Evolutionary conservation across 139 green algal genomes (phyloP), one percentile per base, ranked within the genome.

Genomic region (Mychonastes homosphaera): DNA sequence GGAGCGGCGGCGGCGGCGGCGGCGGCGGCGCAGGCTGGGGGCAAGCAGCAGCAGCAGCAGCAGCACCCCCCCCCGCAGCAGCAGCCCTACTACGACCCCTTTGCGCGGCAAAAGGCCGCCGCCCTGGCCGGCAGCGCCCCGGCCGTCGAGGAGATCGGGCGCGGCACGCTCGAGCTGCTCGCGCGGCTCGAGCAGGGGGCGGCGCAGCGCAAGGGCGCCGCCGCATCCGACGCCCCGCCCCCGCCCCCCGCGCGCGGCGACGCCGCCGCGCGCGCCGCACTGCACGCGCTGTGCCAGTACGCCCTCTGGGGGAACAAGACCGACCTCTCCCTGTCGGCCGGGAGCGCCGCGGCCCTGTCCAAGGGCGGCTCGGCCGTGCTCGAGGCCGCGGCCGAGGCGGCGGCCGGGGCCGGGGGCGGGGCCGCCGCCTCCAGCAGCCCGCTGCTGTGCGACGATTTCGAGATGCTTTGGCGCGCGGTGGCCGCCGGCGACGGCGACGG

Each of bases 271-370:
- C n/a, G n/a, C n/a, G n/a, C n/a, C n/a, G n/a, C 18, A 18, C 12
- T 28, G 44, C 8, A 52, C 8, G 9, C 9, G 8, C 44, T 52
- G 44, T 55, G 9, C 48, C 58, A 76, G 69, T 72, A 76, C 30
- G 48, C 64, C 6, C 44, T 81, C 36, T 81, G 74, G 74, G 74
- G 74, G 36, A 81, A 77, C 57, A 75, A 75, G 58, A 70, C 62
- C 3, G 73, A 80, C 58, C 54, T 80, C 15, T 73, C 60, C 1
- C 33, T 80, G 29, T 54, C 72, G 19, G 41, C n/a, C n/a, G n/a
- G n/a, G n/a, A n/a, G n/a, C n/a, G n/a, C n/a, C n/a, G 62, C 67
- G 2, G 62, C 67, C 44, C 65, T 65, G 3, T 56, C 53, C 1
- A 58, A 65, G 28, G 40, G 75, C 12, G 58, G 70, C n/a, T 29